Evolutionary conservation across 176 grass and related monocot species (phyloP), one percentile per base, ranked within the genome.

Genomic region (Otatea glauca): DNA sequence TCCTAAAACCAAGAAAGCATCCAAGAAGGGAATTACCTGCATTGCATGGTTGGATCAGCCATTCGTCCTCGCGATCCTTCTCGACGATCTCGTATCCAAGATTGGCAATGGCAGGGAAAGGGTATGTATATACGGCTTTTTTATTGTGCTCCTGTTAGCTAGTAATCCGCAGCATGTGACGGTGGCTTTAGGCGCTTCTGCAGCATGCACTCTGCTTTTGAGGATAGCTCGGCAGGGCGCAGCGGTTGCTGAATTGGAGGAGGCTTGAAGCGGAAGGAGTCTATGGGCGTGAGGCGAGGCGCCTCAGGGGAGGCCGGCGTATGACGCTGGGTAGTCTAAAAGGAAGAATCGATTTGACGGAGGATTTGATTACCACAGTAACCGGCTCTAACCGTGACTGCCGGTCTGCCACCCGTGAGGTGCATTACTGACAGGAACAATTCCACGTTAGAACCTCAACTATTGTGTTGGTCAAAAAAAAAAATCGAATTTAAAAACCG

Each of bases 391-490:
- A 75, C 85, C 85, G 85, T 91, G 89, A 84, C 51, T 3, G 89
- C n/a, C n/a, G n/a, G n/a, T n/a, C n/a, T n/a, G n/a, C 69, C 84
- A 70, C 89, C 89, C 89, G 89, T 91, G 89, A 87, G 61, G 51
- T 16, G 75, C 74, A 74, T 84, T 59, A 85, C 49, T 80, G 76
- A 59, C 47, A 47, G 29, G 29, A 29, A 29, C 29, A 29, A 29
- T 29, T 29, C 29, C 29, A 29, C 29, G 29, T 29, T 29, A 29
- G 29, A 29, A 29, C 29, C 29, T 29, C 29, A 29, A 29, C 29
- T 29, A 29, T 29, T 29, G 29, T 29, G 29, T 29, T 29, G 29
- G 29, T 29, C 0, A 29, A 29, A 29, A 29, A 29, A 29, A 29
- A 29, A 29, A 29, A 29, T 1, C 29, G 29, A 29, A 29, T 29